phyloP scores from a whole-genome alignment of 768 basidiomycete species.

The Tylopilus vinaceipallidus region DNA sequence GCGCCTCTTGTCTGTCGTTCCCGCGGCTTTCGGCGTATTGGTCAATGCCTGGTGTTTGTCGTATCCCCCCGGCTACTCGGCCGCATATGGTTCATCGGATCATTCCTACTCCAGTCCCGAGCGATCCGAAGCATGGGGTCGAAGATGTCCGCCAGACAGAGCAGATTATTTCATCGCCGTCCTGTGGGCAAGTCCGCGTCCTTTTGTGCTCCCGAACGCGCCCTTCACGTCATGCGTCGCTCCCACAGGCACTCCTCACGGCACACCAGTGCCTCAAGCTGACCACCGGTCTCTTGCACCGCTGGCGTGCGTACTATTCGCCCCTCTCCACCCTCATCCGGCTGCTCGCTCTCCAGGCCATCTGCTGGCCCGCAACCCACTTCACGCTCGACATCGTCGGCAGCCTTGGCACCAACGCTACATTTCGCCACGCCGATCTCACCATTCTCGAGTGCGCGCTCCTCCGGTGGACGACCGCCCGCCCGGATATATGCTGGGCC shows the following conservation, averaged over 20 bases:
- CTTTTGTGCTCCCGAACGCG: background rate
- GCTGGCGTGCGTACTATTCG: conserved; percentile 91
- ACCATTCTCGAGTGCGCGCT: conserved; percentile 26
- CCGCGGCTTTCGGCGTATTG: conserved; percentile 64
- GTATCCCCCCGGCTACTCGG: conserved; percentile 38
- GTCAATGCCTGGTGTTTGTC: conserved; percentile 58
- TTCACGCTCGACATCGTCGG: conserved; percentile 76
- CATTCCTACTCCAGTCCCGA: background rate
- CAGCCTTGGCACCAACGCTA: conserved; percentile 21
- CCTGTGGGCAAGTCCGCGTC: conserved; percentile 57
- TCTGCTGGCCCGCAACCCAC: conserved; percentile 95
- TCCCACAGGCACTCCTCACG: conserved; percentile 70
- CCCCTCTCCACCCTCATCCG: conserved; percentile 87
- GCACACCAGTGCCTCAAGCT: conserved; percentile 87
- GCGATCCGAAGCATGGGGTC: conserved; percentile 23
- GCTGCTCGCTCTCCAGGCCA: conserved; percentile 88
- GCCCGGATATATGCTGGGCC: conserved; percentile 89
- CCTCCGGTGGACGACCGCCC: conserved; percentile 45
- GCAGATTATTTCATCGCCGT: conserved; percentile 67
- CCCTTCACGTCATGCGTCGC: background rate
- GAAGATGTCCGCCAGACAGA: conserved; percentile 45
- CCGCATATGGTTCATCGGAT: conserved; percentile 4
- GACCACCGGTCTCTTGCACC: conserved; percentile 83
- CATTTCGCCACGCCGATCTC: conserved; percentile 2
- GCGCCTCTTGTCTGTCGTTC: conserved; percentile 69